These are phyloP conservation scores for Colletotrichum phormii DNA, from an alignment of 2,329 filamentous ascomycete genomes.

Conservation along the genomic window DNA sequence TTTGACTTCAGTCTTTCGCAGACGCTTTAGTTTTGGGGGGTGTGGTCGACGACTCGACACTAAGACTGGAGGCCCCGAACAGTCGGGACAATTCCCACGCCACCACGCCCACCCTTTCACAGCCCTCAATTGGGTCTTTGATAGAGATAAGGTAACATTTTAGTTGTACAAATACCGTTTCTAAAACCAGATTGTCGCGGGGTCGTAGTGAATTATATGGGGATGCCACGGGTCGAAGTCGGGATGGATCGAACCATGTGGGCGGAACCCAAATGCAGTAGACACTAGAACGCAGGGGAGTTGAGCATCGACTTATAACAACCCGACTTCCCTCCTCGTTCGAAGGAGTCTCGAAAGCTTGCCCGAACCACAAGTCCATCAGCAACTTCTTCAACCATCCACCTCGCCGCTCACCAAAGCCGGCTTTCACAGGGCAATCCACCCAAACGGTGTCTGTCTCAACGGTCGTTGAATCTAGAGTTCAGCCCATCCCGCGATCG, in stretches of 20 bases:
- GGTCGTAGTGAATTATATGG: slow-evolving; percentile 14
- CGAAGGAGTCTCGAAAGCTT: background rate
- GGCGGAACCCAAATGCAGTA: slow-evolving; percentile 12
- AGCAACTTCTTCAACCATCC: background rate
- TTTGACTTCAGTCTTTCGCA: slow-evolving; percentile 6
- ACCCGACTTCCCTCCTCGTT: background rate
- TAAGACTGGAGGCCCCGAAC: slow-evolving; percentile 4
- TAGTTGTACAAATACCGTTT: slow-evolving; percentile 29
- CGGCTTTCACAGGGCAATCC: background rate
- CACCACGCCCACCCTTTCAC: slow-evolving; percentile 2
- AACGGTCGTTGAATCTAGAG: background rate
- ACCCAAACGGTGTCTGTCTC: background rate
- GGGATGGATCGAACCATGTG: slow-evolving; percentile 29
- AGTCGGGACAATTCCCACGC: background rate
- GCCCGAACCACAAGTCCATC: background rate
- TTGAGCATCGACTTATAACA: slow-evolving; percentile 2
- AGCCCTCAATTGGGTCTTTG: background rate
- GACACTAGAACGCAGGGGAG: background rate
- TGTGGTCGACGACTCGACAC: background rate
- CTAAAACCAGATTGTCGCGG: slow-evolving; percentile 32
- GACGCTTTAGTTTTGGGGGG: background rate
- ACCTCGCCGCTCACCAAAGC: background rate
- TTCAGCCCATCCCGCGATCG: background rate
- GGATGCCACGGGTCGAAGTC: slow-evolving; percentile 16
- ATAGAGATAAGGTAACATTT: slow-evolving; percentile 17